These are phyloP conservation scores for Ganoderma lucidum DNA, from an alignment of 1,284 basidiomycete species.

Conservation along the genomic window DNA sequence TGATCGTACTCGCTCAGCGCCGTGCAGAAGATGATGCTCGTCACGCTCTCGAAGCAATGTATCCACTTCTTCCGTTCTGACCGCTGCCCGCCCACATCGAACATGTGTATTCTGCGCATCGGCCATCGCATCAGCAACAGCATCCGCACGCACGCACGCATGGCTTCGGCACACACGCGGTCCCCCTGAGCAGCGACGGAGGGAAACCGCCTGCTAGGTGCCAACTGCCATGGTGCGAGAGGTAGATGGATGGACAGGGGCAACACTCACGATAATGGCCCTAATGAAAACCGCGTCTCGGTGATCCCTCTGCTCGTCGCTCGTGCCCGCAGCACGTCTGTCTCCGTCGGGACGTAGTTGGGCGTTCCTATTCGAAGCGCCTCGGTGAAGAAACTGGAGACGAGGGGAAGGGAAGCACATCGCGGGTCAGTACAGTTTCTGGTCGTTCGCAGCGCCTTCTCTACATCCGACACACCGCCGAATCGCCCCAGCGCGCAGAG, in stretches of 20 bases:
- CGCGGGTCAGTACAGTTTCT: slow-evolving; percentile 12
- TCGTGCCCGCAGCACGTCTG: slow-evolving; percentile 89
- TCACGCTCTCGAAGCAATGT: slow-evolving; percentile 94
- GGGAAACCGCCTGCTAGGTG: not conserved
- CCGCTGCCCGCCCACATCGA: slow-evolving; percentile 93
- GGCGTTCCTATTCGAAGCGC: slow-evolving; percentile 83
- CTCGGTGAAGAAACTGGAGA: slow-evolving; percentile 85
- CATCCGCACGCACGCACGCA: slow-evolving; percentile 12
- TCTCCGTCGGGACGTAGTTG: slow-evolving; percentile 88
- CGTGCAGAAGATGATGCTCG: slow-evolving; percentile 95
- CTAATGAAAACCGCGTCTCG: slow-evolving; percentile 86
- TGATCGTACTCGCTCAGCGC: slow-evolving; percentile 96
- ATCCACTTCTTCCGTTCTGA: slow-evolving; percentile 97
- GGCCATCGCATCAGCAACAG: slow-evolving; percentile 9
- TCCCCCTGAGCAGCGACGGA: slow-evolving; percentile 1
- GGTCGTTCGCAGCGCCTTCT: not conserved
- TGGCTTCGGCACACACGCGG: not conserved
- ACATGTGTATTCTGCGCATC: slow-evolving; percentile 89
- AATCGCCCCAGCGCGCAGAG: not conserved
- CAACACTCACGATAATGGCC: slow-evolving; percentile 61
- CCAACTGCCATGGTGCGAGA: not conserved
- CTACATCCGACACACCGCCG: slow-evolving; percentile 12
- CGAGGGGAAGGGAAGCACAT: not conserved
- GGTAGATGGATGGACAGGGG: not conserved
- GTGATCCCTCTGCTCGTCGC: slow-evolving; percentile 94